A percentile compares a stretch with the other conserved stretches of the same genome.
Evolutionary conservation across 164 flowering plant species (phyloP).

Genomic region (Platanus orientalis): DNA sequence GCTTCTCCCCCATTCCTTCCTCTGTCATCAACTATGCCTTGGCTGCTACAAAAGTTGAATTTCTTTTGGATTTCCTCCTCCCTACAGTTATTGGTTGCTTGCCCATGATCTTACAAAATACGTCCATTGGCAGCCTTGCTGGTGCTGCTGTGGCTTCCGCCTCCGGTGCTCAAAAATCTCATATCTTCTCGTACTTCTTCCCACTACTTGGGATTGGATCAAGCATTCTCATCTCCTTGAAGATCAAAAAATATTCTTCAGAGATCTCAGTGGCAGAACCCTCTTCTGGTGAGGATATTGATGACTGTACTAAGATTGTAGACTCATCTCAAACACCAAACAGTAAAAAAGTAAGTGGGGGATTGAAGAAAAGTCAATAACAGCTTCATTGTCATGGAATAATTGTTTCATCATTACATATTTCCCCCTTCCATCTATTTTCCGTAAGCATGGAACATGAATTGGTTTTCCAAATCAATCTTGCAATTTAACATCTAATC

Average conservation of each 20-base stretch:
- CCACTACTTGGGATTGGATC: constrained; percentile 73
- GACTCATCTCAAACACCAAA: constrained; percentile 20
- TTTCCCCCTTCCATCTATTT: not conserved
- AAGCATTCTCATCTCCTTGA: constrained; percentile 76
- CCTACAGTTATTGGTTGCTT: constrained; percentile 77
- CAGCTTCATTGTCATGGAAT: not conserved
- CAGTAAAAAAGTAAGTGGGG: constrained; percentile 6
- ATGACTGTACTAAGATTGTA: constrained; percentile 1
- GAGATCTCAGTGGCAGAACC: constrained; percentile 30
- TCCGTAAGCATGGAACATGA: not conserved
- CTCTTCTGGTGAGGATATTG: constrained; percentile 20
- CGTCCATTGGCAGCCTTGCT: constrained; percentile 82
- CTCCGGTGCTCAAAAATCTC: constrained; percentile 54
- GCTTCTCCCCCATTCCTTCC: constrained; percentile 76
- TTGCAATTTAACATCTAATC: too few species aligned
- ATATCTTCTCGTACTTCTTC: constrained; percentile 65
- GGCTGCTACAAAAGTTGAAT: constrained; percentile 61
- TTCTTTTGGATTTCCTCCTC: too few species aligned
- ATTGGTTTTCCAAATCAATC: not conserved
- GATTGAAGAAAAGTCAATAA: constrained; percentile 18
- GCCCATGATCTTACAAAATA: constrained; percentile 84
- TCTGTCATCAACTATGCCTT: constrained; percentile 67
- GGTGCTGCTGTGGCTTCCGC: constrained; percentile 85
- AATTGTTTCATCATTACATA: not conserved
- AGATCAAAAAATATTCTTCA: constrained; percentile 72